These are phyloP conservation scores for Mycotypha africana DNA, from an alignment of 371 early-diverging fungal species.

Conservation along the genomic window DNA sequence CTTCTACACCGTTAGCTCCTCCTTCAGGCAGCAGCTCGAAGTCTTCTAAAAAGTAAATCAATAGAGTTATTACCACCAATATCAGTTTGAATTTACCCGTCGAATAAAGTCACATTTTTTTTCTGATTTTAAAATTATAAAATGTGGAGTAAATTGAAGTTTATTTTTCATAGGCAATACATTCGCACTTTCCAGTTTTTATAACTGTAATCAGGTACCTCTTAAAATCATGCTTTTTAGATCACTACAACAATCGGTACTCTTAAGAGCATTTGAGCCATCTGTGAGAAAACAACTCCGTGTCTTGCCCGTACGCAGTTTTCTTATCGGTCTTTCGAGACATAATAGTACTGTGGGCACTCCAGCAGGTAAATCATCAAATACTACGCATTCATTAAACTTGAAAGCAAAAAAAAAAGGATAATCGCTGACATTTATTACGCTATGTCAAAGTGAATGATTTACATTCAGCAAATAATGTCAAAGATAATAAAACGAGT, in stretches of 20 bases:
- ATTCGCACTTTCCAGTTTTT: background rate
- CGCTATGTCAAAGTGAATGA: background rate
- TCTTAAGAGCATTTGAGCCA: no score
- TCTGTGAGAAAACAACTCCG: no score
- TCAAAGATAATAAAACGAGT: slow-evolving; percentile 16
- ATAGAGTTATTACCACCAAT: background rate
- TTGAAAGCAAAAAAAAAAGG: no score
- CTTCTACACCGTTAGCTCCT: slow-evolving; percentile 12
- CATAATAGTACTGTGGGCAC: background rate
- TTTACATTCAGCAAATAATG: slow-evolving; percentile 24
- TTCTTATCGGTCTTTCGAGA: background rate
- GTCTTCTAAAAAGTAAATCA: slow-evolving; percentile 5
- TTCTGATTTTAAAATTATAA: no score
- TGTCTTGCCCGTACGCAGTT: background rate
- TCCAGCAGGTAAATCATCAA: slow-evolving; percentile 3
- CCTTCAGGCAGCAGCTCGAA: slow-evolving; percentile 4
- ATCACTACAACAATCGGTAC: no score
- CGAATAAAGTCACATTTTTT: background rate
- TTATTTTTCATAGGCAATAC: no score
- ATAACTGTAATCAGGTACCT: background rate
- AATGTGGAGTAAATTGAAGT: no score
- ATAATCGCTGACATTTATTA: no score
- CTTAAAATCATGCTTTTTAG: background rate
- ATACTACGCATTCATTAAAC: no score
- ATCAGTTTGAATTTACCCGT: background rate